A percentile compares a stretch with the other conserved stretches of the same genome.
Evolutionary conservation across 495 filamentous ascomycete genomes (phyloP).

Genomic region (Aspergillus hancockii): DNA sequence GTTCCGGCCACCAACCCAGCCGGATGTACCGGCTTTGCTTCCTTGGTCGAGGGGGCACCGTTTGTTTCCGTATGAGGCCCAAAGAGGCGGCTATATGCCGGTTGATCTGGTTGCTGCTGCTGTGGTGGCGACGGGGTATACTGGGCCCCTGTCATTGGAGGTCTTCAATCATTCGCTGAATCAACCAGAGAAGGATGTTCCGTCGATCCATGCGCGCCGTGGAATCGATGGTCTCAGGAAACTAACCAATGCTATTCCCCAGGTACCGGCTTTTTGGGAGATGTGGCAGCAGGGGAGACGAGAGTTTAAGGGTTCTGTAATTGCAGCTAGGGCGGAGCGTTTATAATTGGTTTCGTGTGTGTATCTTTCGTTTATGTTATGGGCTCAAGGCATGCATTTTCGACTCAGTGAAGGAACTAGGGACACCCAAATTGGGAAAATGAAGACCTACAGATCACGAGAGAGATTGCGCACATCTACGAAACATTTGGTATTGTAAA

Average conservation of each 20-base stretch:
- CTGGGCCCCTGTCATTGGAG: conserved; percentile 64
- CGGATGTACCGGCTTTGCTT: conserved; percentile 23
- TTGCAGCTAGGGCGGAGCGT: neutral
- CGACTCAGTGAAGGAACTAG: no score
- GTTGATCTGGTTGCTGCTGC: conserved; percentile 60
- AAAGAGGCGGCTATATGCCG: conserved; percentile 59
- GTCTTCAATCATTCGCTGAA: conserved; percentile 51
- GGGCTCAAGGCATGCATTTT: no score
- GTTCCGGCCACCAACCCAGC: conserved; percentile 24
- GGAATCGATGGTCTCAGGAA: conserved; percentile 24
- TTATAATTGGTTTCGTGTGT: neutral
- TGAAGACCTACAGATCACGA: no score
- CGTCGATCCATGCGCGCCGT: conserved; percentile 25
- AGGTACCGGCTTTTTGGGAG: conserved; percentile 29
- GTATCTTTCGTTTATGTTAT: no score
- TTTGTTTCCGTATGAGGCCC: conserved; percentile 54
- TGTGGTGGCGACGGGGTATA: conserved; percentile 62
- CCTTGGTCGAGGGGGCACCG: conserved; percentile 44
- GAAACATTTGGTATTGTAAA: no score
- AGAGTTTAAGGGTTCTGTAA: neutral
- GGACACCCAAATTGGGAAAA: no score
- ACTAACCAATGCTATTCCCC: conserved; percentile 15
- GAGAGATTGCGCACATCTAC: no score
- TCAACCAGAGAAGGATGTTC: conserved; percentile 17
- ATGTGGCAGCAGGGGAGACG: conserved; percentile 6